These are phyloP conservation scores for Tylopilus intermedius DNA, from an alignment of 768 basidiomycete genomes.

Conservation along the genomic window DNA sequence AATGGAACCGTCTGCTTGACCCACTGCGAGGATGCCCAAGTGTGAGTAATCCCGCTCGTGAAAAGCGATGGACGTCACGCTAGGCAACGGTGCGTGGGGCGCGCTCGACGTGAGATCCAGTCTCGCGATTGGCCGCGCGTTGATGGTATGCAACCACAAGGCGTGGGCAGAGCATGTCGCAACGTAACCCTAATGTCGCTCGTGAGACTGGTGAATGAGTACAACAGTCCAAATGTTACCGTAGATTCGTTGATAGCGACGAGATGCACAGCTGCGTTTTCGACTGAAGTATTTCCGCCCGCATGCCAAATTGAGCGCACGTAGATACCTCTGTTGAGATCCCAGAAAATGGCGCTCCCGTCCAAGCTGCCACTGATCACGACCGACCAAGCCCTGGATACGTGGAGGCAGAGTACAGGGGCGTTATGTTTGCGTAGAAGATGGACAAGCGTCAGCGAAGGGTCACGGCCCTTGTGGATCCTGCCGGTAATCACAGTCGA, in stretches of 20 bases:
- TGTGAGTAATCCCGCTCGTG: constrained; percentile 84
- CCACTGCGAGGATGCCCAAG: constrained; percentile 75
- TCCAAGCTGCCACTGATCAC: constrained; percentile 81
- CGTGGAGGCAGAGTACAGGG: constrained; percentile 60
- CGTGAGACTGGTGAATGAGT: neutral
- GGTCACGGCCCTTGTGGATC: constrained; percentile 20
- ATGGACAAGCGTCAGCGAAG: constrained; percentile 49
- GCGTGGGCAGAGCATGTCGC: constrained; percentile 72
- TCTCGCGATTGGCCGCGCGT: constrained; percentile 70
- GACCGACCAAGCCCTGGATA: constrained; percentile 79
- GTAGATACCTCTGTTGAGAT: constrained; percentile 79
- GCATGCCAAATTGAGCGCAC: constrained; percentile 76
- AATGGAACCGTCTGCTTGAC: constrained; percentile 70
- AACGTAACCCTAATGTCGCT: constrained; percentile 67
- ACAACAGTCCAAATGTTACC: constrained; percentile 40
- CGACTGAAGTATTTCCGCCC: constrained; percentile 14
- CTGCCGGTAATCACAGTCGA: constrained; percentile 6
- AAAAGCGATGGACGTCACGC: constrained; percentile 76
- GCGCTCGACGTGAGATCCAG: constrained; percentile 52
- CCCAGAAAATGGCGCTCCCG: constrained; percentile 86
- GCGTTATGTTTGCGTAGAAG: constrained; percentile 79
- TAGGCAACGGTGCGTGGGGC: constrained; percentile 39
- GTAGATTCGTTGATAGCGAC: constrained; percentile 84
- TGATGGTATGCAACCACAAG: constrained; percentile 81
- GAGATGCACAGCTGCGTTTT: constrained; percentile 50